These are phyloP conservation scores for Penicillium paneum DNA, from an alignment of 2,329 filamentous ascomycete genomes.

Conservation along the genomic window DNA sequence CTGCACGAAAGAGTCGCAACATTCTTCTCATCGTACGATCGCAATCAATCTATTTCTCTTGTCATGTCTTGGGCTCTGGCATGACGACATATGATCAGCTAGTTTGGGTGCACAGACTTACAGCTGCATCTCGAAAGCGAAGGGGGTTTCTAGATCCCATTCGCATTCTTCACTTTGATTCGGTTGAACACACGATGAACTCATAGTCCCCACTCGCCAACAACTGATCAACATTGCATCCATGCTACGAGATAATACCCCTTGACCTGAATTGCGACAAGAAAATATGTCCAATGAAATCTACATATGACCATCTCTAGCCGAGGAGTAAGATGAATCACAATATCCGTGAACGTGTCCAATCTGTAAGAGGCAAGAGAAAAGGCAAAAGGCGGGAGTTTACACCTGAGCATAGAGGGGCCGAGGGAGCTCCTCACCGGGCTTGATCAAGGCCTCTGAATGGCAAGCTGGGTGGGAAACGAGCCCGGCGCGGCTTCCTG, in stretches of 20 bases:
- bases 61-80: not conserved
- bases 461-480: conserved; percentile 29
- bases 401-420: conserved; percentile 40
- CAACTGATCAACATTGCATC: not conserved
- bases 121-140: not conserved
- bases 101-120: not conserved
- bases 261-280: not conserved
- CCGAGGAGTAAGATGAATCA: not conserved
- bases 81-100: conserved; percentile 4
- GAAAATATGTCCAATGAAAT: conserved; percentile 8
- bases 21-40: not conserved
- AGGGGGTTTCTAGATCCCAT: not conserved
- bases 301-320: not conserved
- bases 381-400: not conserved
- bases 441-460: conserved; percentile 28
- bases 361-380: not conserved
- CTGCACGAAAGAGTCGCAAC: not conserved
- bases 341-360: not conserved
- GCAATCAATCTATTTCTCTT: not conserved
- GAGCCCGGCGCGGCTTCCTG: conserved; percentile 27
- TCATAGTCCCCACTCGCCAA: not conserved
- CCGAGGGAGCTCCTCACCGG: conserved; percentile 37
- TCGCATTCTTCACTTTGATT: not conserved
- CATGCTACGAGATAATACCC: not conserved
- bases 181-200: not conserved